Evolutionary conservation across 345 rosid genomes (phyloP).

Genomic region (Syzygium oleosum): DNA sequence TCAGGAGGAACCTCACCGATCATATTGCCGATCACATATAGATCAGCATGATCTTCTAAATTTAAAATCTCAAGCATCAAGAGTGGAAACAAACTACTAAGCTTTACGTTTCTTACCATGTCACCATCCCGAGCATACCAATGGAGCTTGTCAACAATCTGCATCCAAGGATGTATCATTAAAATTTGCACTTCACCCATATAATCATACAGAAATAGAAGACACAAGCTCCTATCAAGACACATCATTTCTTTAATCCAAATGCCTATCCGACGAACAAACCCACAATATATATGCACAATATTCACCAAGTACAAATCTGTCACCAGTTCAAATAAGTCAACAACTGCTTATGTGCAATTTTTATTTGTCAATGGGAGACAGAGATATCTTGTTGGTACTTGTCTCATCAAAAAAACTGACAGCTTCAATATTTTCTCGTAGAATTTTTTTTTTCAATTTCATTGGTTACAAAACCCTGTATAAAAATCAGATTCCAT

Average conservation of each 20-base stretch:
- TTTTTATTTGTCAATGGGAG: background rate
- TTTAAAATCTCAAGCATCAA: background rate
- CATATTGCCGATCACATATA: background rate
- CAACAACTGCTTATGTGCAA: background rate
- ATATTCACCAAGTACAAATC: background rate
- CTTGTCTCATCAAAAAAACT: background rate
- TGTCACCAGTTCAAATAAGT: background rate
- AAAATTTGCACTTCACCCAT: background rate
- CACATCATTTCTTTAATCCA: background rate
- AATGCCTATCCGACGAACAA: background rate
- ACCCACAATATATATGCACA: background rate
- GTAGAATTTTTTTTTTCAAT: background rate
- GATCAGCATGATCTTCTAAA: background rate
- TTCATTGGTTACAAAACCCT: background rate
- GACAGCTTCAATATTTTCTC: background rate
- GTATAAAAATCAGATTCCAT: background rate
- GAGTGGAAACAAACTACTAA: background rate
- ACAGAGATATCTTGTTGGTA: background rate
- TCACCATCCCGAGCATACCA: conserved; percentile 81
- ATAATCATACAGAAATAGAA: background rate
- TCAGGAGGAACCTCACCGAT: background rate
- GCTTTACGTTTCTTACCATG: conserved; percentile 43
- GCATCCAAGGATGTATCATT: conserved; percentile 18
- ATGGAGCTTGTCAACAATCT: conserved; percentile 83
- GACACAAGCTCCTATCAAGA: background rate